Conservation (phyloP, 805 yeast genomes). For the Maudiozyma bulderi region DNA sequence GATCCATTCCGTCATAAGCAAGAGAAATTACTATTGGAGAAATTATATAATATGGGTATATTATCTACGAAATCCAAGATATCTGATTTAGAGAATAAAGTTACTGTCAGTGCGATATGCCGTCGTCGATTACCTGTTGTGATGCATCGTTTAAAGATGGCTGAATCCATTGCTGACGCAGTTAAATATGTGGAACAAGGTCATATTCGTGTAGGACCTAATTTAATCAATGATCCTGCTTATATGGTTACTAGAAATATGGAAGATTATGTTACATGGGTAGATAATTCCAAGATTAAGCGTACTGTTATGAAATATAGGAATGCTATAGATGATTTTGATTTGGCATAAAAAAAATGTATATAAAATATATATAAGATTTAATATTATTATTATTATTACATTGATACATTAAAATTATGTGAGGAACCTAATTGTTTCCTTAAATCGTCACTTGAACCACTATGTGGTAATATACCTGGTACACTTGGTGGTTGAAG, state of each 20-base stretch:
- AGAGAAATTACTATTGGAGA: conserved; percentile 79
- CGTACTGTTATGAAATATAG: conserved; percentile 79
- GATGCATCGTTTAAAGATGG: conserved; percentile 91
- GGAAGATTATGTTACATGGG: conserved; percentile 98
- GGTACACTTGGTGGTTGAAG: conserved; percentile 25
- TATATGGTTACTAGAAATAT: conserved; percentile 82
- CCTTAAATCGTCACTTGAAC: conserved; percentile 33
- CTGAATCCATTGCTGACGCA: conserved; percentile 80
- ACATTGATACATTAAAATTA: conserved; percentile 23
- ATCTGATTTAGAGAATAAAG: conserved; percentile 82
- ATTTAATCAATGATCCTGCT: conserved; percentile 91
- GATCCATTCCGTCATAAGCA: conserved; percentile 85
- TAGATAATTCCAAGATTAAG: conserved; percentile 90
- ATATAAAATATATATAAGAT: background rate
- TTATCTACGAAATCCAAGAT: conserved; percentile 82
- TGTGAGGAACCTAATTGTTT: conserved; percentile 33
- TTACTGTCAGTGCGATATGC: conserved; percentile 87
- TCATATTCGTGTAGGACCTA: conserved; percentile 94
- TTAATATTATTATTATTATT: background rate
- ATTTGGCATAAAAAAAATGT: conserved; percentile 29
- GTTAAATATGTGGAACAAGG: conserved; percentile 92
- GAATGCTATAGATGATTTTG: conserved; percentile 58
- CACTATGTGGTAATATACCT: conserved; percentile 30
- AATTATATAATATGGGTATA: conserved; percentile 81
- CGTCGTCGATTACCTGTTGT: conserved; percentile 89